A percentile compares a stretch with the other conserved stretches of the same genome.
Evolutionary conservation across 2,329 filamentous ascomycete species (phyloP).

Genomic region (Colletotrichum cordylinicola): DNA sequence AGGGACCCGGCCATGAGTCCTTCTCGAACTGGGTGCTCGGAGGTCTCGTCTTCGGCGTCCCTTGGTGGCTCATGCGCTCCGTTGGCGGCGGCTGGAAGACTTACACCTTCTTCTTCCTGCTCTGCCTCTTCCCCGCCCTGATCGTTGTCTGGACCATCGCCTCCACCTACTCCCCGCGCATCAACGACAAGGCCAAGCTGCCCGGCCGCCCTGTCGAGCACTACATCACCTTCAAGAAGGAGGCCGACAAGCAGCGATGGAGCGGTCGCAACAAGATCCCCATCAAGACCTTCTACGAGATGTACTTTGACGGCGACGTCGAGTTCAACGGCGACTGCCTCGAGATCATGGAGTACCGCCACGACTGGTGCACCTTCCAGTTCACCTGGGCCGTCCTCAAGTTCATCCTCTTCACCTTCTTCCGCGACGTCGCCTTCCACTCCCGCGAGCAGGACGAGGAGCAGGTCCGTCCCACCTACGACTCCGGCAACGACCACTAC

Average conservation of each 20-base stretch:
- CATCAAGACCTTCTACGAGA: conserved; percentile 94
- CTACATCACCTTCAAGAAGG: conserved; percentile 84
- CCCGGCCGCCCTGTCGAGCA: conserved; percentile 88
- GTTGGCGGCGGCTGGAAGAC: conserved; percentile 87
- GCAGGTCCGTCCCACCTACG: conserved; percentile 97
- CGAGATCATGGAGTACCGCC: conserved; percentile 89
- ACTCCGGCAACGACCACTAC: conserved; percentile 98
- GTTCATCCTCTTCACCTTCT: conserved; percentile 84
- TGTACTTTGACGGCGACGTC: conserved; percentile 95
- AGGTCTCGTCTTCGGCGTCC: conserved; percentile 71
- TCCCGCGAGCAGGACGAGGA: conserved; percentile 95
- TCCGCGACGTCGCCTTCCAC: conserved; percentile 90
- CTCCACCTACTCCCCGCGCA: conserved; percentile 83
- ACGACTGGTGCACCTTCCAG: conserved; percentile 95
- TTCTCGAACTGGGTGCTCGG: conserved; percentile 87
- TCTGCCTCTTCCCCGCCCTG: conserved; percentile 81
- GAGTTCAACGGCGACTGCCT: conserved; percentile 94
- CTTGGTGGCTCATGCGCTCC: conserved; percentile 83
- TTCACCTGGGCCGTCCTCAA: conserved; percentile 88
- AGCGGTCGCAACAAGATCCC: conserved; percentile 81
- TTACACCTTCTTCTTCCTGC: conserved; percentile 81
- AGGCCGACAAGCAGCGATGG: conserved; percentile 69
- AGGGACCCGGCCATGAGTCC: conserved; percentile 80
- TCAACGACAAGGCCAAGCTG: conserved; percentile 88
- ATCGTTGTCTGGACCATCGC: conserved; percentile 81